Evolutionary conservation across 2,329 filamentous ascomycete genomes (phyloP).

Genomic region (Emergomyces orientalis): DNA sequence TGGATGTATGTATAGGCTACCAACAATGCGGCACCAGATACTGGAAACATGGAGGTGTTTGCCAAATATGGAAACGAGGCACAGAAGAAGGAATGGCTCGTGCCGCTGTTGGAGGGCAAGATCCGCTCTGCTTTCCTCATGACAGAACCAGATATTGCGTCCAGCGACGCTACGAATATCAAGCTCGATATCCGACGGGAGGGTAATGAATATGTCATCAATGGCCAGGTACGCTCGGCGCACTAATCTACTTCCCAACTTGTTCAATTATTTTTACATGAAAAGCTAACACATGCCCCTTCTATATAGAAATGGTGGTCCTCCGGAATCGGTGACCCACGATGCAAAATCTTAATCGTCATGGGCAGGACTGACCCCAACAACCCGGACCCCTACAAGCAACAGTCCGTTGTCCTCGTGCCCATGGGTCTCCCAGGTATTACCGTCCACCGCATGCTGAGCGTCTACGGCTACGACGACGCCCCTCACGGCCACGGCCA

Average conservation of each 20-base stretch:
- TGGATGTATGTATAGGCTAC: conserved; percentile 45
- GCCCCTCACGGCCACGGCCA: conserved; percentile 98
- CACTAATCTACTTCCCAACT: background rate
- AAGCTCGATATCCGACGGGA: conserved; percentile 72
- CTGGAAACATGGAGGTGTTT: conserved; percentile 90
- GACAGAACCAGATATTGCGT: conserved; percentile 84
- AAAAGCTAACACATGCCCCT: conserved; percentile 10
- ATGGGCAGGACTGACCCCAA: conserved; percentile 84
- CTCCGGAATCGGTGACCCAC: conserved; percentile 82
- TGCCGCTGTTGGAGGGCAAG: conserved; percentile 69
- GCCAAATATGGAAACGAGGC: conserved; percentile 81
- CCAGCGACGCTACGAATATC: conserved; percentile 88
- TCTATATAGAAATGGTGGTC: conserved; percentile 89
- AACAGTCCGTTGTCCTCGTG: conserved; percentile 89
- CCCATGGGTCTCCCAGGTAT: conserved; percentile 72
- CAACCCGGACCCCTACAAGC: conserved; percentile 69
- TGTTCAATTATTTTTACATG: conserved; percentile 8
- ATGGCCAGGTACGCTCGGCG: conserved; percentile 58
- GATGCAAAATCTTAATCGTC: conserved; percentile 88
- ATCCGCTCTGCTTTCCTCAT: conserved; percentile 88
- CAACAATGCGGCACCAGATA: conserved; percentile 86
- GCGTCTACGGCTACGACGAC: conserved; percentile 92
- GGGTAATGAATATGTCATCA: conserved; percentile 81
- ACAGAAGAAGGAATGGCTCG: conserved; percentile 77
- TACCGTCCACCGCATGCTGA: conserved; percentile 87